phyloP scores from a whole-genome alignment of 2,329 filamentous ascomycete genomes.

The Trichoderma semiorbis region DNA sequence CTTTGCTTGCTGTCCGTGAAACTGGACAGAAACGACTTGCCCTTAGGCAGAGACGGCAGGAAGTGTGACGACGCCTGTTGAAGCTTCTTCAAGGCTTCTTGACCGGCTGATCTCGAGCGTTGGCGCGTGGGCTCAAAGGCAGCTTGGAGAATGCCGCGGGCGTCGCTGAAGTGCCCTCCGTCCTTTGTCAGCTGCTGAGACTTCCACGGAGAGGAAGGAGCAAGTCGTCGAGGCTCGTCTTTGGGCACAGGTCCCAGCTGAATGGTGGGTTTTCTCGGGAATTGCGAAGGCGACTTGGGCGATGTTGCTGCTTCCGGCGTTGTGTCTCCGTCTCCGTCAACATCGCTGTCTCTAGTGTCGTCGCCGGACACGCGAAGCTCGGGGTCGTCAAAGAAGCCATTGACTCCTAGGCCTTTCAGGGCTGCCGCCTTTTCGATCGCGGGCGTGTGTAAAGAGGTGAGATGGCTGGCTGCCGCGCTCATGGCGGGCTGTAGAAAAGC shows the following conservation, averaged over 20 bases:
- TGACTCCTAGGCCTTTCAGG: constrained; percentile 41
- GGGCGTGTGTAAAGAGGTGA: constrained; percentile 53
- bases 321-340: constrained; percentile 23
- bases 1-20: constrained; percentile 29
- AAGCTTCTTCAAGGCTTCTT: constrained; percentile 55
- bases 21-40: constrained; percentile 36
- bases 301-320: constrained; percentile 25
- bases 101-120: constrained; percentile 53
- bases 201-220: constrained; percentile 31
- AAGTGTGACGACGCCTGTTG: constrained; percentile 45
- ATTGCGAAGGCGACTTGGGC: constrained; percentile 18
- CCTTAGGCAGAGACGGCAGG: constrained; percentile 40
- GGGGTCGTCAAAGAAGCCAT: constrained; percentile 26
- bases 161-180: constrained; percentile 23
- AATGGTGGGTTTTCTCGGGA: constrained; percentile 11
- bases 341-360: constrained; percentile 19
- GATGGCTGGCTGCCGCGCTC: constrained; percentile 53
- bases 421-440: constrained; percentile 57
- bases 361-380: constrained; percentile 21
- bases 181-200: constrained; percentile 21
- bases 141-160: constrained; percentile 37
- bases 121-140: constrained; percentile 47
- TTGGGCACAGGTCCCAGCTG: constrained; percentile 12
- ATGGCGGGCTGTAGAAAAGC: constrained; percentile 59
- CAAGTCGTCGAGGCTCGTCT: constrained; percentile 11